Base-by-base conservation (phyloP, 305 asterid genomes). In the Fraxinus latifolia region DNA sequence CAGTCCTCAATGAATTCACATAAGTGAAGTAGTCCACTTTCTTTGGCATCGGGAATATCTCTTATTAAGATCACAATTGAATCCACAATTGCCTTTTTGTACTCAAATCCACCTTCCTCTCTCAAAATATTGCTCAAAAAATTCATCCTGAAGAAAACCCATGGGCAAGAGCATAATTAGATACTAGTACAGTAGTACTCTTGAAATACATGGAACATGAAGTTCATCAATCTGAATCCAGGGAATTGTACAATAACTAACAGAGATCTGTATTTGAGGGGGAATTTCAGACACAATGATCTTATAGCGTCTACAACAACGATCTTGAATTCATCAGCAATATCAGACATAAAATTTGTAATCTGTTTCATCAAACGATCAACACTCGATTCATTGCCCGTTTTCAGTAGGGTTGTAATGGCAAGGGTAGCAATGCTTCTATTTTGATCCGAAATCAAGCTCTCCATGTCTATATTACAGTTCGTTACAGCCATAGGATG, bases 381-480 rank as follows among this genome's bases (percentile, higher is more conserved):
- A 79, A 96, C 93, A 84, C 99, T 95, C 25, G 99, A 95, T 84
- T 96, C 99, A 60, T 93, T 96, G 84, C 99, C 98, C 23, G 99
- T 96, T 90, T 96, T 96, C 80, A 96, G 94, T 75, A 96, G 90
- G 32, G 99, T 96, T 86, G 98, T 96, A 79, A 96, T 96, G 82
- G 99, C 99, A 80, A 96, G 98, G 84, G 99, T 96, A 75, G 99
- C 99, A 84, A 96, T 95, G 87, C 99, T 96, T 91, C 99, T 92
- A 84, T 96, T 96, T 88, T 92, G 98, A 85, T 96, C 99, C 31
- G 98, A 92, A 86, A 96, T 95, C 97, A 96, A 88, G 89, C 97
- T 95, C 87, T 96, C 99, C 98, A 96, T 96, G 88, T 96, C 99
- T 65, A 96, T 93, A 79, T 96, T 96, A 85, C 99, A 96, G 87